Conservation (phyloP, 495 filamentous ascomycete genomes). For the Aspergillus steynii region DNA sequence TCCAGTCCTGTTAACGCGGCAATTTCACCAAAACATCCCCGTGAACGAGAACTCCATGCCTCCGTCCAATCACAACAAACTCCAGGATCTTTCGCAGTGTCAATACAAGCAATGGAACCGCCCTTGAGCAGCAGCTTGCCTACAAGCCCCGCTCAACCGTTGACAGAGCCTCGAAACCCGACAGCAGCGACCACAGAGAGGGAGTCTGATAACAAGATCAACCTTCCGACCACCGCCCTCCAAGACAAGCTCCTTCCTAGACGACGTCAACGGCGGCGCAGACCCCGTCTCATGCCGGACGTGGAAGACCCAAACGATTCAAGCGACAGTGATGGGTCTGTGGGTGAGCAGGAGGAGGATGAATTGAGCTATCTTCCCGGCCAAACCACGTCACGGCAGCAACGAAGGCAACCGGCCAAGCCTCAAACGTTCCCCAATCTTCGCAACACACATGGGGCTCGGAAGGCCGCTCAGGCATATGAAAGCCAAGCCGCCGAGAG, state of each 20-base stretch:
- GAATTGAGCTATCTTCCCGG: conserved; percentile 35
- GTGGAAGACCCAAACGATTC: conserved; percentile 27
- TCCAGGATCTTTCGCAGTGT: conserved; percentile 31
- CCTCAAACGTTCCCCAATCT: conserved; percentile 20
- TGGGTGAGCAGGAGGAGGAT: conserved; percentile 39
- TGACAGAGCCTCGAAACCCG: conserved; percentile 24
- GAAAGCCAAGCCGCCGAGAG: conserved; percentile 8
- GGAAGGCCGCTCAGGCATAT: conserved; percentile 17
- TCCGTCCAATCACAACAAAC: conserved; percentile 16
- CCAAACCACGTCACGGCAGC: conserved; percentile 24
- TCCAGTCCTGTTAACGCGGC: conserved; percentile 24
- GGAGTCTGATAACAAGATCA: conserved; percentile 29
- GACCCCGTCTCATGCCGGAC: conserved; percentile 18
- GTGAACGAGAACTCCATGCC: not conserved
- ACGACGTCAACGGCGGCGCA: conserved; percentile 35
- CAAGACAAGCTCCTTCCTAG: conserved; percentile 50
- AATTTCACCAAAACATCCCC: not conserved
- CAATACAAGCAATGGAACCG: conserved; percentile 53
- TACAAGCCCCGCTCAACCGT: conserved; percentile 20
- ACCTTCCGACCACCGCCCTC: conserved; percentile 47
- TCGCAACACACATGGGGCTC: conserved; percentile 6
- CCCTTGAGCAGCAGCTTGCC: conserved; percentile 51
- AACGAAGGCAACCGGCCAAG: conserved; percentile 17
- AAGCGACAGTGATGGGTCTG: conserved; percentile 38
- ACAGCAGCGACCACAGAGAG: conserved; percentile 1